These are phyloP conservation scores for Solanum gandarillasii DNA, from an alignment of 257 asterid species.

Conservation along the genomic window DNA sequence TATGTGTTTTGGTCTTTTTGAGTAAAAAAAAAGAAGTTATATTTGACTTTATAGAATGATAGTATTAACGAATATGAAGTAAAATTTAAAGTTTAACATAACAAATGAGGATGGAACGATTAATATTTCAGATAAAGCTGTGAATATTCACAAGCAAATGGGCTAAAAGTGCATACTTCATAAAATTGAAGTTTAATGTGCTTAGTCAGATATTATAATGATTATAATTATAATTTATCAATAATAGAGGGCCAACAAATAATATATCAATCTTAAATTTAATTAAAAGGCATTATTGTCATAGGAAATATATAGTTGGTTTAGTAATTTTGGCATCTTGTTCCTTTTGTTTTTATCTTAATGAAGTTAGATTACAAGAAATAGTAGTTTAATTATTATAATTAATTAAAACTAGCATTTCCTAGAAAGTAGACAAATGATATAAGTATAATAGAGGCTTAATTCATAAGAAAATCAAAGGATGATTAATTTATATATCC, in stretches of 20 bases:
- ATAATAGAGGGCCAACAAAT: not conserved
- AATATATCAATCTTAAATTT: not conserved
- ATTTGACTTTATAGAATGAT: not conserved
- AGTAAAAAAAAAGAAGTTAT: not conserved
- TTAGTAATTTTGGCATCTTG: not conserved
- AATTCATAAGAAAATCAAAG: not conserved
- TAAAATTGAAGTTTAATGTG: not conserved
- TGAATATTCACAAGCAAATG: not conserved
- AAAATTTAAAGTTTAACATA: not conserved
- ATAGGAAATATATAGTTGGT: not conserved
- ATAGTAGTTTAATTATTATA: not conserved
- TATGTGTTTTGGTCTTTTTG: not conserved
- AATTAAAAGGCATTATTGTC: not conserved
- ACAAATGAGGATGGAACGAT: not conserved
- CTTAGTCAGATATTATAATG: not conserved
- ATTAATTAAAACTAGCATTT: not conserved
- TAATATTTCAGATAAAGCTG: not conserved
- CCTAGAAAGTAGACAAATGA: not conserved
- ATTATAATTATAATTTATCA: not conserved
- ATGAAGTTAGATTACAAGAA: not conserved
- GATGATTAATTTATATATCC: not conserved
- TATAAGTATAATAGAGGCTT: not conserved
- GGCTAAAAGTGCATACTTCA: not conserved
- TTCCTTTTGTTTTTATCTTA: not conserved
- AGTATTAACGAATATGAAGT: not conserved